Evolutionary conservation across 768 basidiomycete genomes (phyloP), one percentile per base, ranked within the genome.

Genomic region (Polyporus arcularius): DNA sequence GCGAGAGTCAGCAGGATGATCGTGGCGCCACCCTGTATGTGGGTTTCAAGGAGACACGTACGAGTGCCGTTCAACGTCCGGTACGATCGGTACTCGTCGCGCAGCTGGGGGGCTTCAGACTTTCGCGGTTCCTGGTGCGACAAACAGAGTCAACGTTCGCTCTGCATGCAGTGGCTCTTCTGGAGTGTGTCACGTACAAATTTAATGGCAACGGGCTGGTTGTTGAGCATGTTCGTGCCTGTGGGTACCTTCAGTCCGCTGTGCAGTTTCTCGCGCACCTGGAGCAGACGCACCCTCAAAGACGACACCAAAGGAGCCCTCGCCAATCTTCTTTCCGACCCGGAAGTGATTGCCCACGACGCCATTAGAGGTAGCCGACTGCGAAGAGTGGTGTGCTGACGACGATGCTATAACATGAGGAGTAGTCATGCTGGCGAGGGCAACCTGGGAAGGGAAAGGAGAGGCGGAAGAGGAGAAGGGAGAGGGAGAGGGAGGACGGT

Each of bases 281-380:
- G 26, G 15, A 28, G n/a, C 21, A 1, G 16, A 41, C 80, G 53
- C 71, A 95, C 97, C 89, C 84, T 98, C 89, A 76, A 97, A 94
- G 63, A 98, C 90, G 66, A 98, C 96, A 70, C 96, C 96, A 73
- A 99, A 99, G n/a, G 90, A 92, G 53, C 96, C 96, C 78, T 99
- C 96, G 50, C 96, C 96, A 73, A 98, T 96, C 86, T 98, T 98
- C 84, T 96, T 95, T 53, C 96, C 96, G 53, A 98, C 95, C 64
- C 91, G 84, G 72, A 85, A 92, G 73, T 91, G 85, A 69, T 80
- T 86, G 45, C 90, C 90, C 60, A 92, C 88, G 73, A 92, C 85
- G 68, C 89, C 85, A 74, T 86, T 89, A 35, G 82, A 81, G 31
- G 83, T 80, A 50, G 85, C 77, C 49, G 85, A 81, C 70, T 85